A percentile compares a stretch with the other conserved stretches of the same genome.
Conservation (phyloP, 768 basidiomycete genomes). For the Suillus decipiens region DNA sequence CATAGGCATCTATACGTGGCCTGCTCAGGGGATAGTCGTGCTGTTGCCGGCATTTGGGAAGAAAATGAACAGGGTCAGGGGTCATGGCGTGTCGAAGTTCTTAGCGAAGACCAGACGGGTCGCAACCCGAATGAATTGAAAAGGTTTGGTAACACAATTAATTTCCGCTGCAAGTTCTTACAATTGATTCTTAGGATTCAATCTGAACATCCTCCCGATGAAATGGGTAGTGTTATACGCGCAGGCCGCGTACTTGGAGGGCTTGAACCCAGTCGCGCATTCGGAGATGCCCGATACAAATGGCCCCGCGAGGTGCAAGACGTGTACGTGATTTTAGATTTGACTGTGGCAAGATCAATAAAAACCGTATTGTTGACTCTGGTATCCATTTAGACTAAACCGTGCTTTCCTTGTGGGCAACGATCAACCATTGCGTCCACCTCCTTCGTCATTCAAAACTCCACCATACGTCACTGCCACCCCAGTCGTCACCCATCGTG, state of each 20-base stretch:
- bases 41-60: conserved; percentile 93
- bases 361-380: not conserved
- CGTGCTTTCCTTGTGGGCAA: conserved; percentile 69
- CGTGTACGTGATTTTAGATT: conserved; percentile 46
- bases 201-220: conserved; percentile 80
- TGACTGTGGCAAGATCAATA: not conserved
- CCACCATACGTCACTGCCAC: conserved; percentile 91
- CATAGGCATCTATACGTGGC: conserved; percentile 86
- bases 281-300: conserved; percentile 90
- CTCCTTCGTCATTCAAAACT: conserved; percentile 70
- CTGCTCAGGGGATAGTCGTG: conserved; percentile 90
- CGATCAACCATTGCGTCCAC: conserved; percentile 55
- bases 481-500: conserved; percentile 80
- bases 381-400: conserved; percentile 44
- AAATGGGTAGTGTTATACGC: conserved; percentile 70
- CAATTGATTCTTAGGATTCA: conserved; percentile 54
- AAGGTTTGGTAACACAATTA: conserved; percentile 52
- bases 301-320: conserved; percentile 77
- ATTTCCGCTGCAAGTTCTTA: conserved; percentile 6
- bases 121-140: conserved; percentile 82
- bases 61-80: conserved; percentile 63
- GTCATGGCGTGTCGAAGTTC: conserved; percentile 89
- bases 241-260: conserved; percentile 86
- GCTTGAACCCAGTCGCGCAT: conserved; percentile 83
- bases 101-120: conserved; percentile 96